phyloP scores from a whole-genome alignment of 495 filamentous ascomycete species.

The Daldinia decipiens region DNA sequence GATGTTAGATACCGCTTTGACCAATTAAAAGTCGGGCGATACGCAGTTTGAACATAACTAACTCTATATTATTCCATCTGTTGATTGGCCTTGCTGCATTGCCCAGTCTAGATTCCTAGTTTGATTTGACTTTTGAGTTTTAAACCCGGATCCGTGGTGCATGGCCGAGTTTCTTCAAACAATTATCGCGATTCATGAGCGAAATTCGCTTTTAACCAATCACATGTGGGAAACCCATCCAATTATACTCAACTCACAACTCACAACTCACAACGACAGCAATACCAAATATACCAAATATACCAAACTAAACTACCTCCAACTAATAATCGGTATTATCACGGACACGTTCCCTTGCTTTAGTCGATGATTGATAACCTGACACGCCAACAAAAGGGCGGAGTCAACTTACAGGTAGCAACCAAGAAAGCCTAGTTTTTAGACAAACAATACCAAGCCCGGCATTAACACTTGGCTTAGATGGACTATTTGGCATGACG shows the following conservation, averaged over 20 bases:
- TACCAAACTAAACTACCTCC: not conserved
- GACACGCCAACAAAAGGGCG: conserved; percentile 8
- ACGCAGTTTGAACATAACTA: conserved; percentile 12
- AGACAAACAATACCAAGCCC: conserved; percentile 1
- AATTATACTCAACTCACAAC: not conserved
- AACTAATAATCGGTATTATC: not conserved
- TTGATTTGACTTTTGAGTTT: not conserved
- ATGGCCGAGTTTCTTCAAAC: not conserved
- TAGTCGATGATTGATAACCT: conserved; percentile 5
- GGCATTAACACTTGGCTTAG: conserved; percentile 15
- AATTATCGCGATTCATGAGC: conserved; percentile 22
- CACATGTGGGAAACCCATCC: not conserved
- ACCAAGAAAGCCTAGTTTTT: conserved; percentile 12
- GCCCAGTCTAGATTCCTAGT: not conserved
- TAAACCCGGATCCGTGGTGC: not conserved
- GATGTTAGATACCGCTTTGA: conserved; percentile 17
- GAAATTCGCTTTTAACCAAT: conserved; percentile 25
- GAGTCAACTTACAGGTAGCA: conserved; percentile 13
- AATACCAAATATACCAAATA: conserved; percentile 19
- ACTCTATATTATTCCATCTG: conserved; percentile 6
- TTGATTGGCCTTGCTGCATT: not conserved
- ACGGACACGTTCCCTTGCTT: conserved; percentile 6
- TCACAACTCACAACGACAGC: not conserved
- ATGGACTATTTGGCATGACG: not conserved
- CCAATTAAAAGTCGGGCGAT: conserved; percentile 34